Evolutionary conservation across 208 protist genomes (phyloP).

Genomic region (Acanthamoeba comandoni): DNA sequence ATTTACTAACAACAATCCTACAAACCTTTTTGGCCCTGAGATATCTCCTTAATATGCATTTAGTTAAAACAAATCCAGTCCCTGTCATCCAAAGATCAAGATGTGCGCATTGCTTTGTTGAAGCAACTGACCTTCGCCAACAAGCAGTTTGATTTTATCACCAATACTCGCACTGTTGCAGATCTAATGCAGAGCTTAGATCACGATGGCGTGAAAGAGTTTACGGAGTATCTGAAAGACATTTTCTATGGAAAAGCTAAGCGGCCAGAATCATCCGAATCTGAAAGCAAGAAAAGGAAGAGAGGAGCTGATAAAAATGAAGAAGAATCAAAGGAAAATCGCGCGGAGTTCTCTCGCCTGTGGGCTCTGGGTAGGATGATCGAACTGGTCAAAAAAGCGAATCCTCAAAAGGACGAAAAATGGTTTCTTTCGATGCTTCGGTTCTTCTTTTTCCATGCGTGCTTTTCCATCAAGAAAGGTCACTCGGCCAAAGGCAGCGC

Average conservation of each 20-base stretch:
- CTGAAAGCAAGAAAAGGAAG: conserved; percentile 5
- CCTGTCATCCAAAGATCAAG: not conserved
- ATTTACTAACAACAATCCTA: no score
- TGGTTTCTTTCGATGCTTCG: conserved; percentile 70
- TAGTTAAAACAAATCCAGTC: no score
- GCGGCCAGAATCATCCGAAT: not conserved
- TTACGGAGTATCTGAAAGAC: conserved; percentile 68
- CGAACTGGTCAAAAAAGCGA: conserved; percentile 7
- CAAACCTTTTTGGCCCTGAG: no score
- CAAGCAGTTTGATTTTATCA: conserved; percentile 76
- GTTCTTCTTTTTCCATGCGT: conserved; percentile 75
- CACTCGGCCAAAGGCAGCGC: no score
- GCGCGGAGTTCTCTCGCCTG: conserved; percentile 37
- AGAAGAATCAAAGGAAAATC: not conserved
- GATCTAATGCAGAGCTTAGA: conserved; percentile 66
- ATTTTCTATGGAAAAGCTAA: conserved; percentile 56
- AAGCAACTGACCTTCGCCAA: conserved; percentile 59
- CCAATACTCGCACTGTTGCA: conserved; percentile 65
- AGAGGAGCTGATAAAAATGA: not conserved
- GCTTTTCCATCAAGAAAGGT: not conserved
- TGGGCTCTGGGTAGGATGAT: conserved; percentile 61
- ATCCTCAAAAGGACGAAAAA: conserved; percentile 60
- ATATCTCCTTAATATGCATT: no score
- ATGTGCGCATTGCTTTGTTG: conserved; percentile 54
- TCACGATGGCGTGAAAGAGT: conserved; percentile 41